Evolutionary conservation across 225 moss, liverwort and hornwort species (phyloP).

Genomic region (Bryoerythrophyllum caledonicum): DNA sequence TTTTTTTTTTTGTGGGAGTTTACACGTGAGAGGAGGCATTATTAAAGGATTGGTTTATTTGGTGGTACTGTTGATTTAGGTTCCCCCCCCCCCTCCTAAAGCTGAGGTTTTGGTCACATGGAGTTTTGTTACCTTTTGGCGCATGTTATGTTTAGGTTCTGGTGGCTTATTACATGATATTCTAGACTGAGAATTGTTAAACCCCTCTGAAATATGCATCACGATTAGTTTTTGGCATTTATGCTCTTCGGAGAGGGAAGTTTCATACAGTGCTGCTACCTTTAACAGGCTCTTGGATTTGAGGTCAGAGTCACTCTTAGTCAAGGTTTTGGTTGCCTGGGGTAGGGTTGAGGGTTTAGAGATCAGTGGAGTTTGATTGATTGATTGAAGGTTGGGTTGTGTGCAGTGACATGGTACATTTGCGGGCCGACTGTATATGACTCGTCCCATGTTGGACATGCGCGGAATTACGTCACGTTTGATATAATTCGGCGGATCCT

Average conservation of each 20-base stretch:
- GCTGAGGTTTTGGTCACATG: background rate
- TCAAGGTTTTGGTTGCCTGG: background rate
- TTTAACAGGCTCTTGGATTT: background rate
- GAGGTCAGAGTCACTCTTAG: background rate
- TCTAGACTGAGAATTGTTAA: too few relatives aligned
- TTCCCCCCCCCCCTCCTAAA: background rate
- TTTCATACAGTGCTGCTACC: too few relatives aligned
- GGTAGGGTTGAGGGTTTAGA: conserved; percentile 2
- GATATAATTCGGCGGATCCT: conserved; percentile 91
- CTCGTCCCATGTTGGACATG: conserved; percentile 88
- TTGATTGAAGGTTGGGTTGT: conserved; percentile 13
- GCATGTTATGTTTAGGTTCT: background rate
- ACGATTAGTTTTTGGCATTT: too few relatives aligned
- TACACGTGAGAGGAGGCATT: too few relatives aligned
- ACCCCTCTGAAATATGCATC: too few relatives aligned
- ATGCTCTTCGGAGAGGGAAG: too few relatives aligned
- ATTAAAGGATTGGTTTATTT: too few relatives aligned
- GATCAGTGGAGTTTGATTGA: conserved; percentile 3
- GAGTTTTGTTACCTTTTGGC: background rate
- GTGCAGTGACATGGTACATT: conserved; percentile 92
- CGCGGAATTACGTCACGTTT: conserved; percentile 91
- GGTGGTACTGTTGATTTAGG: too few relatives aligned
- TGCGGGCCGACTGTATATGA: conserved; percentile 98
- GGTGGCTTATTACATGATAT: background rate
- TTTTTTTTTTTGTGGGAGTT: too few relatives aligned